These are phyloP conservation scores for Boechera divaricarpa DNA, from an alignment of 345 rosid genomes.

Conservation along the genomic window DNA sequence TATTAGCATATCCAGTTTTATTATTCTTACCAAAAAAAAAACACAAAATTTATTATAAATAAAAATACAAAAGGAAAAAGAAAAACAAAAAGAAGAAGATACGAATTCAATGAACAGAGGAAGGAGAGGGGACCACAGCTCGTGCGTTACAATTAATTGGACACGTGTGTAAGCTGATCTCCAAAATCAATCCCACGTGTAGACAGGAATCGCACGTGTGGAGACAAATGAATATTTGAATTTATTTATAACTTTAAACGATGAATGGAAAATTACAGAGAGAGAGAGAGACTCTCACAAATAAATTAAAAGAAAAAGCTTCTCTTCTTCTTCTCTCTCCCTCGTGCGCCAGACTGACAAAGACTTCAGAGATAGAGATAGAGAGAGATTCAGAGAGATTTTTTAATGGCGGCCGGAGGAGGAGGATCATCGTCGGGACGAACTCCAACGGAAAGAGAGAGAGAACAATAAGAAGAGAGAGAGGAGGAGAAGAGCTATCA, in stretches of 20 bases:
- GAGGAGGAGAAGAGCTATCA: conserved; percentile 88
- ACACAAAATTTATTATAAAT: background rate
- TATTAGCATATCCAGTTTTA: background rate
- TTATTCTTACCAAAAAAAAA: conserved; percentile 5
- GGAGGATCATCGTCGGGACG: conserved; percentile 57
- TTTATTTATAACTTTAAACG: background rate
- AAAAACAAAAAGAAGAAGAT: background rate
- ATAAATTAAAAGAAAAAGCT: conserved; percentile 9
- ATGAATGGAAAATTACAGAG: conserved; percentile 27
- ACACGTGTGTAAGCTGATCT: conserved; percentile 48
- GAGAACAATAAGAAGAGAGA: conserved; percentile 96
- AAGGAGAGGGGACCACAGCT: conserved; percentile 44
- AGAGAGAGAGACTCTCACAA: too few relatives aligned
- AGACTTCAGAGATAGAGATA: conserved; percentile 29
- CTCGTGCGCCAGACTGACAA: conserved; percentile 45
- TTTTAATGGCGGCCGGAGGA: conserved; percentile 60
- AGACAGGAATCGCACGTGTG: conserved; percentile 42
- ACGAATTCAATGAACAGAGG: conserved; percentile 40
- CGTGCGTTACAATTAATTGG: conserved; percentile 42
- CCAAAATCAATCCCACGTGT: conserved; percentile 23
- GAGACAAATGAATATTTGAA: conserved; percentile 27
- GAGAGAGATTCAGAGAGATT: conserved; percentile 35
- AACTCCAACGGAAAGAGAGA: conserved; percentile 94
- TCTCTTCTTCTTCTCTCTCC: conserved; percentile 9
- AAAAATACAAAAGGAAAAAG: background rate